These are phyloP conservation scores for Solioccasus polychromus DNA, from an alignment of 768 basidiomycete species.

Conservation along the genomic window DNA sequence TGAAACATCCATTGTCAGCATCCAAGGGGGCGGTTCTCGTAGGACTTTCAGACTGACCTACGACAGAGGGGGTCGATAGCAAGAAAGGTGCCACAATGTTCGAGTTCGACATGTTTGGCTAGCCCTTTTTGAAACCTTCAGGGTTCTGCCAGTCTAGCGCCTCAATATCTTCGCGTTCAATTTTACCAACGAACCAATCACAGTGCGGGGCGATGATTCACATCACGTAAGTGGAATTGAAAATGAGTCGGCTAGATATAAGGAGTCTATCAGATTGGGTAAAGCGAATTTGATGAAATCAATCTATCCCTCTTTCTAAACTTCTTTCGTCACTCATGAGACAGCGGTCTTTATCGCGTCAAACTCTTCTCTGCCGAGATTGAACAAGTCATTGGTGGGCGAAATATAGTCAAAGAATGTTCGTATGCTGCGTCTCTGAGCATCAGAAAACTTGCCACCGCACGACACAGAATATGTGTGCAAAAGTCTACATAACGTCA, in stretches of 20 bases:
- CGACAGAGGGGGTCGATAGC: background rate
- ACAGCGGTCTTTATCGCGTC: conserved; percentile 19
- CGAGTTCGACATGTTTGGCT: conserved; percentile 10
- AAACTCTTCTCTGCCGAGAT: conserved; percentile 28
- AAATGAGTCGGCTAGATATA: conserved; percentile 29
- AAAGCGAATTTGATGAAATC: conserved; percentile 11
- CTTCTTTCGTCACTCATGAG: conserved; percentile 18
- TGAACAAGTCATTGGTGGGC: conserved; percentile 22
- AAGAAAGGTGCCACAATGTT: background rate
- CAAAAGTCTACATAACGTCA: conserved; percentile 39
- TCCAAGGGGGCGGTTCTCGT: background rate
- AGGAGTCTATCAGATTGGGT: conserved; percentile 12
- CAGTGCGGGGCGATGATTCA: conserved; percentile 8
- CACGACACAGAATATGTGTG: conserved; percentile 50
- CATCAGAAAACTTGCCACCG: conserved; percentile 29
- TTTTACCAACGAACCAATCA: conserved; percentile 19
- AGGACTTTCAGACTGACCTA: conserved; percentile 12
- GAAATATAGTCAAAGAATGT: conserved; percentile 24
- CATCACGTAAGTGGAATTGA: conserved; percentile 25
- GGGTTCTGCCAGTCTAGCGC: conserved; percentile 13
- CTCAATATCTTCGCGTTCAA: conserved; percentile 7
- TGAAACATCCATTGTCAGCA: background rate
- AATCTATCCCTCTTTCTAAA: conserved; percentile 12
- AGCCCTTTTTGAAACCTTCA: conserved; percentile 14
- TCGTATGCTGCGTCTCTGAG: conserved; percentile 30